Percentiles rank a stretch among this genome's conserved stretches.
Evolutionary conservation across 2,329 filamentous ascomycete genomes (phyloP).

Genomic region (Alternaria ventricosa): DNA sequence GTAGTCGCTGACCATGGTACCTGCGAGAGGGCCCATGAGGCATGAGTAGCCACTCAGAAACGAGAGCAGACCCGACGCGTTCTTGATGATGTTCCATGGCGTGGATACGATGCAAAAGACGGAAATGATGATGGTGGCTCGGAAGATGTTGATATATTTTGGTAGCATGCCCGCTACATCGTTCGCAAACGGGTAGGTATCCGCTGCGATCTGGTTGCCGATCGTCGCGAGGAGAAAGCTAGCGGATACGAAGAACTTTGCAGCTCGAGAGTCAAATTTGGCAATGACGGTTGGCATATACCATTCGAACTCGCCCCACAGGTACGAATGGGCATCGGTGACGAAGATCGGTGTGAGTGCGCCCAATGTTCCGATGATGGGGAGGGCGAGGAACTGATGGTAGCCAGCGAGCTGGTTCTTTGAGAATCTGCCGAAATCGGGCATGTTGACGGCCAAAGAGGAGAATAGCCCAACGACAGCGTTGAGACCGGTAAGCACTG

Average conservation of each 20-base stretch:
- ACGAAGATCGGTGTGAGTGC: constrained; percentile 58
- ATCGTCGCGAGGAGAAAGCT: constrained; percentile 54
- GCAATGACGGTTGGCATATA: constrained; percentile 57
- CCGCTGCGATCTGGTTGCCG: constrained; percentile 52
- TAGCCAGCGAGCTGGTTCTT: constrained; percentile 51
- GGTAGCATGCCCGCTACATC: constrained; percentile 44
- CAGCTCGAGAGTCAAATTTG: constrained; percentile 53
- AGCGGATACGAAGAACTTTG: constrained; percentile 51
- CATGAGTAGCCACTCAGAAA: constrained; percentile 48
- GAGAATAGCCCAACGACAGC: constrained; percentile 59
- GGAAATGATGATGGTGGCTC: constrained; percentile 43
- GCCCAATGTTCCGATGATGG: constrained; percentile 56
- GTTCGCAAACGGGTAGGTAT: constrained; percentile 47
- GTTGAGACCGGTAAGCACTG: constrained; percentile 53
- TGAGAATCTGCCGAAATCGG: constrained; percentile 53
- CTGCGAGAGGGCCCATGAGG: constrained; percentile 46
- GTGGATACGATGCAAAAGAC: constrained; percentile 45
- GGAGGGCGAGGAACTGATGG: constrained; percentile 57
- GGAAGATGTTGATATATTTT: constrained; percentile 47
- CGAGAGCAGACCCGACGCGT: constrained; percentile 41
- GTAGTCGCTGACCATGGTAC: constrained; percentile 45
- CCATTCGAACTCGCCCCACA: constrained; percentile 58
- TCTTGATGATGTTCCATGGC: constrained; percentile 49
- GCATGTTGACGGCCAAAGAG: constrained; percentile 60
- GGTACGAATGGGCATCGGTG: constrained; percentile 53